Evolutionary conservation across 352 stramenopile species (phyloP).

Genomic region (Globisporangium nagaii): DNA sequence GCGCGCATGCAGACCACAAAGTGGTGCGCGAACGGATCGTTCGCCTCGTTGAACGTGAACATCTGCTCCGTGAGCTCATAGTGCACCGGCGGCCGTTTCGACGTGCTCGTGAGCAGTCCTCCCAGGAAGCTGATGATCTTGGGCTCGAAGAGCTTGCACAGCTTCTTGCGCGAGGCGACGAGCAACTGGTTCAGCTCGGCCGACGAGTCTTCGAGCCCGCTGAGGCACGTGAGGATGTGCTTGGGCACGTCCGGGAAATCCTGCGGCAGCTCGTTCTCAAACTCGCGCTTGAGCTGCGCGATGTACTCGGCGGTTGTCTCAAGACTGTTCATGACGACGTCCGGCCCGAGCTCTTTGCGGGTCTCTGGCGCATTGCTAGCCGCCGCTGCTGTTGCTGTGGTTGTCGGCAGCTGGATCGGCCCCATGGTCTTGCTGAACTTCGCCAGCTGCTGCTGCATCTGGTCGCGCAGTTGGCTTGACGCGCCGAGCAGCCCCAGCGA

Average conservation of each 20-base stretch:
- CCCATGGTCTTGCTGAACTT: conserved; percentile 83
- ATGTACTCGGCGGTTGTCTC: conserved; percentile 75
- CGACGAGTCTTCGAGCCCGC: conserved; percentile 65
- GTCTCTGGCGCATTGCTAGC: conserved; percentile 23
- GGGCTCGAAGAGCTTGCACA: conserved; percentile 69
- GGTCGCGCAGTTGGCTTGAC: conserved; percentile 73
- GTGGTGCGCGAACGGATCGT: conserved; percentile 78
- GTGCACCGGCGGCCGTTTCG: conserved; percentile 38
- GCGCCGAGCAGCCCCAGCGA: conserved; percentile 37
- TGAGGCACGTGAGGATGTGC: conserved; percentile 70
- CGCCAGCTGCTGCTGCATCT: conserved; percentile 83
- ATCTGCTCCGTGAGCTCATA: conserved; percentile 83
- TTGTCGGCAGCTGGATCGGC: conserved; percentile 27
- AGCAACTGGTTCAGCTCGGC: conserved; percentile 67
- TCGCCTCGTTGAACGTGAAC: conserved; percentile 86
- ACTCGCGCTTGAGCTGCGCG: conserved; percentile 68
- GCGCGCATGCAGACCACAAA: conserved; percentile 62
- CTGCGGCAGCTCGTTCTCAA: conserved; percentile 61
- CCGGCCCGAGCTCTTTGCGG: conserved; percentile 54
- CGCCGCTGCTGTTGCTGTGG: conserved; percentile 1
- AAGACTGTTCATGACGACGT: conserved; percentile 83
- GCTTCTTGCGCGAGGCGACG: conserved; percentile 60
- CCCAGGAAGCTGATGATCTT: conserved; percentile 54
- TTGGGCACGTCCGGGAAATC: conserved; percentile 70
- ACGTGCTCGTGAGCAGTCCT: conserved; percentile 36